phyloP scores from a whole-genome alignment of 805 yeast species.

The Kuraishia cidri region DNA sequence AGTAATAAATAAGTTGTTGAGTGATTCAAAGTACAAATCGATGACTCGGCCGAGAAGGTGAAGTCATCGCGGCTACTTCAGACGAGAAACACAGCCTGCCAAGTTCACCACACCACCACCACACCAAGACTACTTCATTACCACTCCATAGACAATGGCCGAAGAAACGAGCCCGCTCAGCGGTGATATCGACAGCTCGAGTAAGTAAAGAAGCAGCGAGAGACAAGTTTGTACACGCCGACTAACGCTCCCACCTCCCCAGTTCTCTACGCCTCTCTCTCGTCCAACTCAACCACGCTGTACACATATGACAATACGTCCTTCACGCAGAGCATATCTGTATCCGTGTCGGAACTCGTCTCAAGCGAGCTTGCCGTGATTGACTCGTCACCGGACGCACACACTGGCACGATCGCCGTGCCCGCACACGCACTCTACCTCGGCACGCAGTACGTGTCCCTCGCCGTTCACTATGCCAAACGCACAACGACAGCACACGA shows the following conservation, averaged over 20 bases:
- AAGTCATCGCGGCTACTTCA: too few species aligned
- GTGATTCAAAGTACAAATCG: too few species aligned
- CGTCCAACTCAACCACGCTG: slow-evolving; percentile 48
- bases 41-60: too few species aligned
- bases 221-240: too few species aligned
- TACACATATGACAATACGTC: slow-evolving; percentile 46
- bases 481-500: slow-evolving; percentile 32
- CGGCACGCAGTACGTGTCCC: slow-evolving; percentile 7
- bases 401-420: slow-evolving; percentile 16
- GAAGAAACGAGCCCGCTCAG: too few species aligned
- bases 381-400: slow-evolving; percentile 31
- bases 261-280: slow-evolving; percentile 40
- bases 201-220: too few species aligned
- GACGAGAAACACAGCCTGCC: too few species aligned
- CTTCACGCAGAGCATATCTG: slow-evolving; percentile 27
- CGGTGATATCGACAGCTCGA: too few species aligned
- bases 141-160: too few species aligned
- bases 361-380: slow-evolving; percentile 46
- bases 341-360: slow-evolving; percentile 44
- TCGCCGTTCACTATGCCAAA: slow-evolving; percentile 40
- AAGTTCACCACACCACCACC: too few species aligned
- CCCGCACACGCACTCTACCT: slow-evolving; percentile 11
- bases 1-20: too few species aligned
- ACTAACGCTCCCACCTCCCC: not conserved
- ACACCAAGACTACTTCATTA: too few species aligned